Percentiles rank a stretch among this genome's conserved stretches.
These are phyloP conservation scores for Vigna mungo DNA, from an alignment of 306 rosid species.

Conservation along the genomic window DNA sequence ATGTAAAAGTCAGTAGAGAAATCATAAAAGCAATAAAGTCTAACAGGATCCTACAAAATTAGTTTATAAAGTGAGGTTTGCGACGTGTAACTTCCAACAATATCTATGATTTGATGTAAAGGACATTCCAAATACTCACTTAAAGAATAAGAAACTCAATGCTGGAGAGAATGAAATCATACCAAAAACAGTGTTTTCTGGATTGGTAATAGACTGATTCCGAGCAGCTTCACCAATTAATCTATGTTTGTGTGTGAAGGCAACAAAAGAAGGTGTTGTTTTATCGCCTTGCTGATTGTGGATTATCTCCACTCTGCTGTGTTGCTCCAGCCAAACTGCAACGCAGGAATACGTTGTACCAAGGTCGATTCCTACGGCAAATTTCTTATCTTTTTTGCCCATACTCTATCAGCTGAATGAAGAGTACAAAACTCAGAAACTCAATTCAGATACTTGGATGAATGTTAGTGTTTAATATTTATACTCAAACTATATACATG, in stretches of 20 bases:
- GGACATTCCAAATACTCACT: too few species aligned
- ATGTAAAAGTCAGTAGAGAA: too few species aligned
- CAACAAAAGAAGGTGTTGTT: conserved; percentile 8
- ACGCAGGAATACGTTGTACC: background rate
- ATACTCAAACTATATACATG: background rate
- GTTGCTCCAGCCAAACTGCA: background rate
- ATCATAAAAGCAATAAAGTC: too few species aligned
- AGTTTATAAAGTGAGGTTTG: too few species aligned
- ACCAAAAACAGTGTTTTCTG: too few species aligned
- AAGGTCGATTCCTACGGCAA: background rate
- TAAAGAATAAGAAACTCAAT: too few species aligned
- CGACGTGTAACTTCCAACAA: too few species aligned
- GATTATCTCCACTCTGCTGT: background rate
- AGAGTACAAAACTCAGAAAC: background rate
- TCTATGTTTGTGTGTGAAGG: background rate
- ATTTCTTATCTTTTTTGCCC: background rate
- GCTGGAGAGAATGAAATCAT: too few species aligned
- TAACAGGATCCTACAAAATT: too few species aligned
- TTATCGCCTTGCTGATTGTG: background rate
- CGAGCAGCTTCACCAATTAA: background rate
- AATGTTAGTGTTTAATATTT: too few species aligned
- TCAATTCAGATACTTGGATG: too few species aligned
- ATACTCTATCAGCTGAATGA: background rate
- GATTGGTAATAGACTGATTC: background rate
- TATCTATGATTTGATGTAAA: too few species aligned